Evolutionary conservation across 805 yeast genomes (phyloP), one percentile per base, ranked within the genome.

Genomic region (Lachancea meyersii): DNA sequence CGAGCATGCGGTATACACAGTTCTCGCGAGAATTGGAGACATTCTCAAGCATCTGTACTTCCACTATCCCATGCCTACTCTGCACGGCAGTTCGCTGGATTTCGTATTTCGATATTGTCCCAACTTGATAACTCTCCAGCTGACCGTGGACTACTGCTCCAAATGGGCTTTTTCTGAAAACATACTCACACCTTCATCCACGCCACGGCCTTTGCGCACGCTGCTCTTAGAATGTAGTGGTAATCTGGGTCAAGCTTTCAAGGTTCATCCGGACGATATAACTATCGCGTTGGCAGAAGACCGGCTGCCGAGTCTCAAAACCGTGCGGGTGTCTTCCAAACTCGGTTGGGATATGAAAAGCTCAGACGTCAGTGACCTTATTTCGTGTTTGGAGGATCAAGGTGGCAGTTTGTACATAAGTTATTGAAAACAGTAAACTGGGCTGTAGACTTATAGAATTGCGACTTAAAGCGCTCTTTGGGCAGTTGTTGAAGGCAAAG

Each of bases 31-130:
- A 35, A 72, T 83, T 35, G 97, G 97, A 1, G 71, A 68, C 21
- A 75, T 79, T 46, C 64, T 91, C 41, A 75, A 69, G 27, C 71
- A 76, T 20, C 66, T 91, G 19, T 73, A 80, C 35, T 78, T 89
- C 19, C 80, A 78, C 48, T 93, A 86, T 55, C 98, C 98, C 2
- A 79, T 91, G 89, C 96, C 96, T 0, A 77, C 80, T 1, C 65
- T 91, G 24, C 69, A 73, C 24, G 78, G 75, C 8, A 75, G 77
- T 48, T 79, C 95, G 0, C 66, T 89, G 52, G 96, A 93, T 61
- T 67, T 72, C 39, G 73, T 86, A 1, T 80, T 91, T 52, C 63
- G 73, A 13, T 79, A 79, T 55, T 91, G 97, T 60, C 94, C 96
- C 3, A 75, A 81, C 45, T 66, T 93, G 41, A 51, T 60, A 6